Percentiles rank a stretch among this genome's conserved stretches.
Conservation (phyloP, 116 monocot species). For the Iris pallida region DNA sequence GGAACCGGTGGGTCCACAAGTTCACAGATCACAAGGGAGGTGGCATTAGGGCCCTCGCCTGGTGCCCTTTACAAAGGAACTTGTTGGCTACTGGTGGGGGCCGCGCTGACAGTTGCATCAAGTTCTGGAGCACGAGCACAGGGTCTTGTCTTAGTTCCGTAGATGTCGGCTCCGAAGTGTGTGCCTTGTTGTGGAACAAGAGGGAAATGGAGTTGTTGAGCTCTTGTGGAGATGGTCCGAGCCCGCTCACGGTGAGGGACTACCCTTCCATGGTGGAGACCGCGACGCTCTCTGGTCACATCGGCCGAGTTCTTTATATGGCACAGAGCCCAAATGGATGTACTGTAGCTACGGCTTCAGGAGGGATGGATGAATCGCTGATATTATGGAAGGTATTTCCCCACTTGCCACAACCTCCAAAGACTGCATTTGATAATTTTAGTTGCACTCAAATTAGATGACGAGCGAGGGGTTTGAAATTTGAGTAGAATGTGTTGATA, state of each 20-base stretch:
- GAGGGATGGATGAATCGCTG: background rate
- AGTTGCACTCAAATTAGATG: background rate
- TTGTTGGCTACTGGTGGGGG: slow-evolving; percentile 58
- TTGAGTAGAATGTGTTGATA: too few species aligned
- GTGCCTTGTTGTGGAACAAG: slow-evolving; percentile 45
- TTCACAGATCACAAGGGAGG: slow-evolving; percentile 40
- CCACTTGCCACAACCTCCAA: background rate
- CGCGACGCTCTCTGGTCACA: slow-evolving; percentile 36
- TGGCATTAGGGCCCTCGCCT: slow-evolving; percentile 51
- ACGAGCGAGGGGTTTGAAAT: background rate
- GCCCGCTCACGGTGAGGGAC: slow-evolving; percentile 29
- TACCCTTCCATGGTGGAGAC: slow-evolving; percentile 52
- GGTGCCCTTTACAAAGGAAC: slow-evolving; percentile 62
- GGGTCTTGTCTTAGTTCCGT: slow-evolving; percentile 42
- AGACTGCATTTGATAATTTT: background rate
- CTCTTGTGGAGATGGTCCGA: slow-evolving; percentile 24
- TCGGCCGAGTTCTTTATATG: slow-evolving; percentile 31
- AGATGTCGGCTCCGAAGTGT: slow-evolving; percentile 41
- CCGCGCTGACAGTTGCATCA: slow-evolving; percentile 46
- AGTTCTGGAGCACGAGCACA: slow-evolving; percentile 52
- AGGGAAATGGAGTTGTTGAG: slow-evolving; percentile 34
- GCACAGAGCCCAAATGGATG: slow-evolving; percentile 13
- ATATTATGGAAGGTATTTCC: background rate
- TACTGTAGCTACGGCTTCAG: background rate
- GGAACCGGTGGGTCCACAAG: slow-evolving; percentile 40